Percentiles rank a stretch among this genome's conserved stretches.
phyloP scores from a whole-genome alignment of 768 basidiomycete genomes.

The Panaeolus cyanescens region DNA sequence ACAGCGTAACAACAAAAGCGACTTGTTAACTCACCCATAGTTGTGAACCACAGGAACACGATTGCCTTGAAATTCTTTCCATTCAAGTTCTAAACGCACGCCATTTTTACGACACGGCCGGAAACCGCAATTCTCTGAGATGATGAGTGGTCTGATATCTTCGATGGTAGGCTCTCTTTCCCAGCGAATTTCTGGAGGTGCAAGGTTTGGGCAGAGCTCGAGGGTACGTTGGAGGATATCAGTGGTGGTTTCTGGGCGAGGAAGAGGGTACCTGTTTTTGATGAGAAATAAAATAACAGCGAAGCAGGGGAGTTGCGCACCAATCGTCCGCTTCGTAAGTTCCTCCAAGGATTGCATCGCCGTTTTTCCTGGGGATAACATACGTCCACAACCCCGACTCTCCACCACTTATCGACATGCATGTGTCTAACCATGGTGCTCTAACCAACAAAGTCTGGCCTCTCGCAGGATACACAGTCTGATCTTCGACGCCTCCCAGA shows the following conservation, averaged over 20 bases:
- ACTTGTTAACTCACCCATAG: slow-evolving; percentile 52
- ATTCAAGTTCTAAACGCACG: slow-evolving; percentile 44
- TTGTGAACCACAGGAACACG: slow-evolving; percentile 24
- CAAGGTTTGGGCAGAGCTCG: slow-evolving; percentile 56
- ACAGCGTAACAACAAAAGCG: neutral
- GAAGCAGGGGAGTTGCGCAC: slow-evolving; percentile 25
- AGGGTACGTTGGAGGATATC: slow-evolving; percentile 58
- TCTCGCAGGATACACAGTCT: slow-evolving; percentile 68
- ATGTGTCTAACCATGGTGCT: slow-evolving; percentile 66
- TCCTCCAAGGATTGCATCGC: slow-evolving; percentile 65
- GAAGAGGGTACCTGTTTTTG: slow-evolving; percentile 55
- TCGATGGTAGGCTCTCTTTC: slow-evolving; percentile 47
- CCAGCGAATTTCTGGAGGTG: slow-evolving; percentile 52
- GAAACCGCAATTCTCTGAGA: slow-evolving; percentile 60
- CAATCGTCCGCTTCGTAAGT: slow-evolving; percentile 62
- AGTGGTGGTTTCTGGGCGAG: slow-evolving; percentile 62
- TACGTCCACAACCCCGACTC: slow-evolving; percentile 52
- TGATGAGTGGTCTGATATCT: slow-evolving; percentile 48
- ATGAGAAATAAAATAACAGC: neutral
- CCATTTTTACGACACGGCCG: slow-evolving; percentile 72
- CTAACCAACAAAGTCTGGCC: slow-evolving; percentile 81
- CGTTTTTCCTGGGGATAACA: slow-evolving; percentile 61
- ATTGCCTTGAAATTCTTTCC: slow-evolving; percentile 13
- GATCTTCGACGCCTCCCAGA: slow-evolving; percentile 81
- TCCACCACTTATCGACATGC: slow-evolving; percentile 43